Evolutionary conservation across 192 early-diverging fungal genomes (phyloP).

Genomic region (Coemansia sp.): DNA sequence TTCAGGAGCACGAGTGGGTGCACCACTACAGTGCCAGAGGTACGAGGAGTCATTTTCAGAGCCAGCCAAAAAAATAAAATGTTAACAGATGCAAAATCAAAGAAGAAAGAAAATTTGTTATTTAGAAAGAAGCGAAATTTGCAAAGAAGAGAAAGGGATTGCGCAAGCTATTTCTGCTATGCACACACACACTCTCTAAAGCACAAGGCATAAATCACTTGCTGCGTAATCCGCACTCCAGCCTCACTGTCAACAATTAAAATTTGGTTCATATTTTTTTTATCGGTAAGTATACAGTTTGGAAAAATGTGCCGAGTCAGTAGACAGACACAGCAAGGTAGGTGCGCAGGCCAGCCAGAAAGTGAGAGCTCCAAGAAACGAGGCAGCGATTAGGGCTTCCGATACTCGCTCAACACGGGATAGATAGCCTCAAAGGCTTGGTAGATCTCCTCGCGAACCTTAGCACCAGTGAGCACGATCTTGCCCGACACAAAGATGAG

Average conservation of each 20-base stretch:
- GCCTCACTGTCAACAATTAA: not conserved
- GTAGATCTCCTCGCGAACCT: slow-evolving; percentile 98
- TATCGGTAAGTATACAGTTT: not conserved
- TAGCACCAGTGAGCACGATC: slow-evolving; percentile 99
- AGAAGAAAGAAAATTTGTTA: not conserved
- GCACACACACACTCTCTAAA: not conserved
- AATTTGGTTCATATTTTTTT: not conserved
- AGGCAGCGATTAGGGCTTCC: slow-evolving; percentile 56
- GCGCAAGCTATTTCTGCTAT: not conserved
- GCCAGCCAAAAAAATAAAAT: slow-evolving; percentile 2
- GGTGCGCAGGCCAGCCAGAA: not conserved
- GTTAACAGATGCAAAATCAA: slow-evolving; percentile 9
- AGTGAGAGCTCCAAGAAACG: not conserved
- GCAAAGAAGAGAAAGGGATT: not conserved
- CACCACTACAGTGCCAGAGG: slow-evolving; percentile 30
- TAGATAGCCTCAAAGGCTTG: slow-evolving; percentile 98
- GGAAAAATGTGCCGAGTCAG: not conserved
- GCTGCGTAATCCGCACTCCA: not conserved
- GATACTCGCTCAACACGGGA: slow-evolving; percentile 89
- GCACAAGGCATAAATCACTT: not conserved
- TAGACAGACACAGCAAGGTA: not conserved
- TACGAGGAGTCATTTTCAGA: slow-evolving; percentile 15
- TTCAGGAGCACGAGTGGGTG: slow-evolving; percentile 52
- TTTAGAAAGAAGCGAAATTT: not conserved
- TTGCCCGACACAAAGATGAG: slow-evolving; percentile 99